Evolutionary conservation across 169 alveolate genomes (phyloP), one percentile per base, ranked within the genome.

Genomic region (Cryptosporidium bovis): DNA sequence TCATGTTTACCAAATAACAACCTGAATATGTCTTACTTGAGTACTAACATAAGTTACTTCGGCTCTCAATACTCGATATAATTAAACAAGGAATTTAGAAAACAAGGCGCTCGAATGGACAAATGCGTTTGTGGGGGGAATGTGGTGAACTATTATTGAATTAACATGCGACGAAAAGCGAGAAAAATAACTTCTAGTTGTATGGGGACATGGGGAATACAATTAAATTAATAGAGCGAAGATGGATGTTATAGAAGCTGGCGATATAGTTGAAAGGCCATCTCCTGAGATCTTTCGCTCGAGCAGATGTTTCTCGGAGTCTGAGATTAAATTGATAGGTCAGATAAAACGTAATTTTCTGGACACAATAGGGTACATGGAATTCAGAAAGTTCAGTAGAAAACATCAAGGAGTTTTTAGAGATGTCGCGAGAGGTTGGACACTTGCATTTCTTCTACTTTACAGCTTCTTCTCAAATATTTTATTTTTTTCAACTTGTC

Each of bases 191-290:
- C 34, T 58, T 18, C 18, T n/a, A 53, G 33, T 53, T 29, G 29
- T 20, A 58, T 62, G 50, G 27, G 71, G 50, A 69, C 56, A 69
- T 24, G 66, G 24, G 83, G 64, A 53, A 12, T 53, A n/a, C 12
- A 53, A n/a, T 62, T 33, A 15, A 62, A 29, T 20, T 20, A 27
- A 62, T 56, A 33, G 7, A 20, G 18, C 18, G 6, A 62, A 40
- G 27, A 77, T 77, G 87, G 71, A 77, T 48, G 87, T 77, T 31
- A 77, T 77, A 58, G 87, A 77, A 77, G 87, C 87, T 55, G 87
- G 87, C 8, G 87, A 77, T 77, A 71, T 77, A n/a, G 31, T 77
- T 4, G 87, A 77, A 50, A 77, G 50, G 31, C 87, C 87, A 60
- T 77, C 87, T 40, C 87, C 87, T 24, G 71, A 77, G 5, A 62